Base-by-base conservation (phyloP, 2,329 filamentous ascomycete species). In the Myriosclerotinia scirpicola region DNA sequence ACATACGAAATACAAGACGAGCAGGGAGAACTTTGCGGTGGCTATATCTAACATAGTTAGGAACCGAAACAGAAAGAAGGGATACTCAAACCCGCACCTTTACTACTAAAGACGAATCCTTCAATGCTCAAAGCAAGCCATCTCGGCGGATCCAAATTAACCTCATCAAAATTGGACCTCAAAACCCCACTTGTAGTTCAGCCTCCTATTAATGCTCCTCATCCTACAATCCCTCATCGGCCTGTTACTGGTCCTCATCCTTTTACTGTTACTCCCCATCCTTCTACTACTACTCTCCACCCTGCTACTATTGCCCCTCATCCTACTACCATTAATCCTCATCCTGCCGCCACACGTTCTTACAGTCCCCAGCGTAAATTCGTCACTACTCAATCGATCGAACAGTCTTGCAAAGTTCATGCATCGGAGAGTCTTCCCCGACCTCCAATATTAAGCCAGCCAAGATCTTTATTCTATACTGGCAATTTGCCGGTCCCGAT, bases 51-150 rank as follows among this genome's bases (percentile, higher is more conserved):
- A 65, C 64, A 42, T 42, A 17, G 9, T 42, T 22, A 64, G 64
- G 64, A 48, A 58, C 52, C 73, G 15, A 77, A 69, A 52, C 66
- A 76, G 65, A 80, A 79, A 68, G 75, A 78, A 9, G 77, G 80
- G 64, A 78, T 78, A n/a, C 78, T 78, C 20, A 78, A 78, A 65
- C 80, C 80, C 67, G 67, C 80, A 54, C 79, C 78, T 26, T 54
- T 62, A 59, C 54, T 48, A 42, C 53, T 67, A 9, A 69, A 67
- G 20, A 22, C 50, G 20, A 59, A 54, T 36, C 38, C 44, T 42
- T 46, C 67, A 54, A 54, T 64, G 40, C 22, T 60, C 30, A 36
- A 22, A 12, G 30, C n/a, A n/a, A 60, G 42, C 20, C 11, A 15
- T 50, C 14, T 50, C n/a, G 38, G 36, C 9, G 34, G 46, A 38